Base-by-base conservation (phyloP, 352 stramenopile genomes). In the Globisporangium rhizosaccharum region DNA sequence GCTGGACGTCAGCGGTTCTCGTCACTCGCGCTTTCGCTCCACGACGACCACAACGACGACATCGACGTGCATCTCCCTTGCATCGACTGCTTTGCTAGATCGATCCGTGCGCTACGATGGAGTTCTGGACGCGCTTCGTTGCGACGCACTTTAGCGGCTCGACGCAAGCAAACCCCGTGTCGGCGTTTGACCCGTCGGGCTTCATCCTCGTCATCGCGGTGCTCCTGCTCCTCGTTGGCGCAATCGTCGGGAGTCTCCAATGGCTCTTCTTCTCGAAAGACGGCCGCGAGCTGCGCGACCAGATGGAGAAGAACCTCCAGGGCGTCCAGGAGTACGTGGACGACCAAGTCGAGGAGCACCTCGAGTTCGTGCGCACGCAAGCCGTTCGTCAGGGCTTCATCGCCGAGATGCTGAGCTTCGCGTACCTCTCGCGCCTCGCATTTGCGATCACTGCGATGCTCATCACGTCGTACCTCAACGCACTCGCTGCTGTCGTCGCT, bases 331-430 rank as follows among this genome's bases (percentile, higher is more conserved):
- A 85, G 52, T 92, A 90, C 63, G 75, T 92, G 7, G 75, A 73
- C 28, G 76, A 68, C 59, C 70, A 81, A 20, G 71, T 92, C 42
- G 82, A 81, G 30, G 80, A 83, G 61, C 85, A 89, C 63, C 64
- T 92, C 61, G 72, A 83, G 69, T 84, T 86, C 65, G 72, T 90
- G 45, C 87, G 88, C 56, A 72, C 65, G 41, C 73, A 72, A 47
- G 85, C 81, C 53, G 72, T 67, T 0, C 82, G 79, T 20, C 81
- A 92, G 67, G 85, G 85, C 30, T 94, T 94, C 65, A 88, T 93
- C 61, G 73, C 76, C 49, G 83, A 94, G 71, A 94, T 94, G 85
- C 73, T 93, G 53, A 93, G 83, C 75, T 90, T 84, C 60, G 80
- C 84, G 18, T 94, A 94, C 63, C 72, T 94, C 23, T 93, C 83